phyloP scores from a whole-genome alignment of 495 filamentous ascomycete species.

The Aspergillus steynii region DNA sequence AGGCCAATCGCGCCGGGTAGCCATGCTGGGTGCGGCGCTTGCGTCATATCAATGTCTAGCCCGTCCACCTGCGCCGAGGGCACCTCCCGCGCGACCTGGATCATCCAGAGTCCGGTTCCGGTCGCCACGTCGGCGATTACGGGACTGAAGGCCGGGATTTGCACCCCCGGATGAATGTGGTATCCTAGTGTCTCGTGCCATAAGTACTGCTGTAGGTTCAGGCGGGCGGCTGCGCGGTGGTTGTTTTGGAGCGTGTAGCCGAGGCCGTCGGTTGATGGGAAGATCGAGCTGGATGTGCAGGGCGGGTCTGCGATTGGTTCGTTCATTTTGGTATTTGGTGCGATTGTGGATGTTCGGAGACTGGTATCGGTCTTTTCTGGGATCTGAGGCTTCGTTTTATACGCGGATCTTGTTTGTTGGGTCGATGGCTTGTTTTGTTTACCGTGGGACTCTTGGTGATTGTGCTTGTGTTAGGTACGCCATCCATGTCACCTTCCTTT shows the following conservation, averaged over 20 bases:
- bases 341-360: not conserved
- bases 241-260: conserved; percentile 22
- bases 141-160: conserved; percentile 1
- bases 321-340: not conserved
- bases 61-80: conserved; percentile 16
- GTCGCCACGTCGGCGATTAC: conserved; percentile 22
- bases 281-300: not conserved
- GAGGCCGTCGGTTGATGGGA: conserved; percentile 17
- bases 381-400: not conserved
- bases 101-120: conserved; percentile 29
- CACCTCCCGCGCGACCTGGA: conserved; percentile 17
- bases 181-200: conserved; percentile 26
- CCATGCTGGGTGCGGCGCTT: conserved; percentile 23
- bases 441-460: too few relatives aligned
- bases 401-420: not conserved
- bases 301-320: not conserved
- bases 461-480: too few relatives aligned
- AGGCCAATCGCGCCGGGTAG: conserved; percentile 26
- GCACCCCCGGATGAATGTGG: conserved; percentile 21
- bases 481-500: too few relatives aligned
- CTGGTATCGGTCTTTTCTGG: not conserved
- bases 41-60: conserved; percentile 24
- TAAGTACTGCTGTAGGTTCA: conserved; percentile 28
- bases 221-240: conserved; percentile 14
- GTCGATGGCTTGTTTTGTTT: not conserved